Evolutionary conservation across 495 filamentous ascomycete genomes (phyloP).

Genomic region (Podospora pseudopauciseta): DNA sequence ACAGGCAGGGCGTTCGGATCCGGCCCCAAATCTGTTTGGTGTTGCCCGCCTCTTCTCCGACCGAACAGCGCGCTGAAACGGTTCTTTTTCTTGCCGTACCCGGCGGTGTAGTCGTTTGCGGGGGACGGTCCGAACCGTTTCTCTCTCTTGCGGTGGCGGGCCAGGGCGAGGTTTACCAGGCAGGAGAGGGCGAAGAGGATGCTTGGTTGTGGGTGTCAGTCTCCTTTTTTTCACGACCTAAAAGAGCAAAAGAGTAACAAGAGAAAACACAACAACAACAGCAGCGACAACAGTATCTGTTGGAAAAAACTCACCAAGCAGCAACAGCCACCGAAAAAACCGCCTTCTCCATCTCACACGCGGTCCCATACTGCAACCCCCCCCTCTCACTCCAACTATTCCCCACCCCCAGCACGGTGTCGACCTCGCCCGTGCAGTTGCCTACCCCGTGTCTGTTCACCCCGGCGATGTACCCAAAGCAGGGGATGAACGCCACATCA

Average conservation of each 20-base stretch:
- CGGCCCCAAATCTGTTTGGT: conserved; percentile 8
- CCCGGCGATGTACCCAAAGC: conserved; percentile 59
- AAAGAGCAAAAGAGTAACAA: not conserved
- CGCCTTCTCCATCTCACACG: conserved; percentile 69
- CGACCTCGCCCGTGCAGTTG: conserved; percentile 58
- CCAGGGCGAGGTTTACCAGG: conserved; percentile 58
- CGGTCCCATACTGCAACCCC: conserved; percentile 36
- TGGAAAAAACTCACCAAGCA: conserved; percentile 57
- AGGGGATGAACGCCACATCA: conserved; percentile 55
- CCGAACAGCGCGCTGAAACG: conserved; percentile 31
- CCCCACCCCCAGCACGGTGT: conserved; percentile 66
- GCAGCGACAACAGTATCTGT: not conserved
- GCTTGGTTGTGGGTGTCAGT: conserved; percentile 36
- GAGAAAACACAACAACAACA: not conserved
- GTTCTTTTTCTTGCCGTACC: conserved; percentile 48
- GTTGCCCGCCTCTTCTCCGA: conserved; percentile 18
- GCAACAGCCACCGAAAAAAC: conserved; percentile 74
- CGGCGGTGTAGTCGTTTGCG: conserved; percentile 50
- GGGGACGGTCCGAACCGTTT: conserved; percentile 75
- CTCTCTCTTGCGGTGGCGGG: conserved; percentile 70
- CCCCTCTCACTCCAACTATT: conserved; percentile 35
- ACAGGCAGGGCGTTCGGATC: conserved; percentile 36
- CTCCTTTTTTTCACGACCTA: not conserved
- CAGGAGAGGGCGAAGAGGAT: conserved; percentile 66
- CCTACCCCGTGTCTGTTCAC: conserved; percentile 60